phyloP scores from a whole-genome alignment of 2,329 filamentous ascomycete genomes.

The Nothomitra cinnamomea region DNA sequence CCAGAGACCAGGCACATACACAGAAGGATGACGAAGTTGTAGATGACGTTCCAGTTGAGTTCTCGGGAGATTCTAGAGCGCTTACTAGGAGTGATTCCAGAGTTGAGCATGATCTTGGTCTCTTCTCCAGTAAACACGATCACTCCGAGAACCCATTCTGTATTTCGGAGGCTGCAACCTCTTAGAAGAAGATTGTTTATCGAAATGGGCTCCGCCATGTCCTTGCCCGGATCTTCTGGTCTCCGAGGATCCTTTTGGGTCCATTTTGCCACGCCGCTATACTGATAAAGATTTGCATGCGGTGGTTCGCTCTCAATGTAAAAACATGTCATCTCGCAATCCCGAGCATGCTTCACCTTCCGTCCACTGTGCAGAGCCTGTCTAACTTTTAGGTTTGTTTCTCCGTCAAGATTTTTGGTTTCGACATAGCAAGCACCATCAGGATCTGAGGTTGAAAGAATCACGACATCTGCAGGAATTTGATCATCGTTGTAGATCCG shows the following conservation, averaged over 20 bases:
- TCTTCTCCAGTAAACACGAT: slow-evolving; percentile 91
- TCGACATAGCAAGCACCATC: slow-evolving; percentile 96
- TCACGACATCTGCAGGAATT: slow-evolving; percentile 81
- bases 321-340: slow-evolving; percentile 84
- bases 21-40: slow-evolving; percentile 85
- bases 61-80: slow-evolving; percentile 79
- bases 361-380: slow-evolving; percentile 77
- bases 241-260: slow-evolving; percentile 51
- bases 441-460: slow-evolving; percentile 80
- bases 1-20: slow-evolving; percentile 76
- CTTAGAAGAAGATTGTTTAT: slow-evolving; percentile 93
- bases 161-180: slow-evolving; percentile 87
- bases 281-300: slow-evolving; percentile 88
- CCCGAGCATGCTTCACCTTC: slow-evolving; percentile 67
- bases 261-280: slow-evolving; percentile 83
- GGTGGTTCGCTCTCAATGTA: slow-evolving; percentile 77
- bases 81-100: slow-evolving; percentile 88
- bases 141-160: slow-evolving; percentile 85
- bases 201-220: slow-evolving; percentile 81
- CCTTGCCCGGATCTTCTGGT: slow-evolving; percentile 42
- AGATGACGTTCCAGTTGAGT: slow-evolving; percentile 92
- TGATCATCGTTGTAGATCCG: slow-evolving; percentile 94
- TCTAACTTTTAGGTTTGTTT: slow-evolving; percentile 93
- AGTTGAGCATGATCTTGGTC: slow-evolving; percentile 99
- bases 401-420: slow-evolving; percentile 94